Percentiles rank a stretch among this genome's conserved stretches.
phyloP scores from a whole-genome alignment of 495 filamentous ascomycete genomes.

The Penicillium dipodomyicola region DNA sequence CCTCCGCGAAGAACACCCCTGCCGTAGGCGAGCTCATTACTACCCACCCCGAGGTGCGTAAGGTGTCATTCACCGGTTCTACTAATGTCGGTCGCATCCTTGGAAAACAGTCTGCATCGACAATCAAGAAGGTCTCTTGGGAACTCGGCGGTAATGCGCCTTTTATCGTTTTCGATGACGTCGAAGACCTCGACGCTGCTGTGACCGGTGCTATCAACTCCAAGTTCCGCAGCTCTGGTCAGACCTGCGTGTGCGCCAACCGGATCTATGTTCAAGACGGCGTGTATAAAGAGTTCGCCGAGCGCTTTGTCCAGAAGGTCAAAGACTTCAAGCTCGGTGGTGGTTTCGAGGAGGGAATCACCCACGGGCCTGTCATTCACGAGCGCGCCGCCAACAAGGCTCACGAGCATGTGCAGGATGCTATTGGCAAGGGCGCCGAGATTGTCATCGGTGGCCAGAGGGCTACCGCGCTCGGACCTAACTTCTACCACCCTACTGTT shows the following conservation, averaged over 20 bases:
- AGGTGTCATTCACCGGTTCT: conserved; percentile 87
- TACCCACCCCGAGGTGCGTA: conserved; percentile 68
- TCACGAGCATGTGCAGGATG: conserved; percentile 73
- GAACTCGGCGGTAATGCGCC: conserved; percentile 90
- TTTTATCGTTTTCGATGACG: conserved; percentile 90
- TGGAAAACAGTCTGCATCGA: conserved; percentile 77
- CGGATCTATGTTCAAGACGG: conserved; percentile 78
- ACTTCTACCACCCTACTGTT: conserved; percentile 83
- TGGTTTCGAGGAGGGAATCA: conserved; percentile 67
- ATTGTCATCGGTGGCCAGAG: conserved; percentile 68
- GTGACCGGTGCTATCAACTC: conserved; percentile 70
- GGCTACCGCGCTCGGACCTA: conserved; percentile 61
- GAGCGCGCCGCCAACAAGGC: conserved; percentile 72
- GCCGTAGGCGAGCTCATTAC: conserved; percentile 71
- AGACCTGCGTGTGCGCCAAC: conserved; percentile 91
- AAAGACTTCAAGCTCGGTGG: conserved; percentile 73
- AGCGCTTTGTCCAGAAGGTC: conserved; percentile 70
- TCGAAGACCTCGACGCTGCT: conserved; percentile 72
- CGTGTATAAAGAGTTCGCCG: conserved; percentile 73
- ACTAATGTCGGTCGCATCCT: conserved; percentile 84
- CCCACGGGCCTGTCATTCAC: conserved; percentile 84
- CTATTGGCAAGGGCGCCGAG: conserved; percentile 68
- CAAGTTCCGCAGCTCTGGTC: conserved; percentile 85
- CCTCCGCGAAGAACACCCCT: conserved; percentile 67
- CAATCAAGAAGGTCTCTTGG: conserved; percentile 82